Evolutionary conservation across 768 basidiomycete species (phyloP), one percentile per base, ranked within the genome.

Genomic region (Dioszegia aurantiaca): DNA sequence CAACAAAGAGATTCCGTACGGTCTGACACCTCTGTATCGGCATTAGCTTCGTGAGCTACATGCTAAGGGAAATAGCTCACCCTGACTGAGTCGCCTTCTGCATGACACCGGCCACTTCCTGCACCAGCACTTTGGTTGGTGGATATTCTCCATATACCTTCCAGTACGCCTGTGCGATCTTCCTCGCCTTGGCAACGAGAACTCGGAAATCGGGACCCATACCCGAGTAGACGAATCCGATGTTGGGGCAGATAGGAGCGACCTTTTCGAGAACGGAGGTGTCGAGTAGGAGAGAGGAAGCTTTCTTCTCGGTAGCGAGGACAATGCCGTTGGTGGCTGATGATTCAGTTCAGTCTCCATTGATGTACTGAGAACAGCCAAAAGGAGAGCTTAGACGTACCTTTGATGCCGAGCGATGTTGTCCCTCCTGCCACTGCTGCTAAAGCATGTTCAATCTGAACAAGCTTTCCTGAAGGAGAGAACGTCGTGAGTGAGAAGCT

Each of bases 401-500:
- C 95, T 83, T 98, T 98, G 78, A 99, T 97, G 55, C 95, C 95
- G 43, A 99, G 84, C 79, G 90, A 92, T 41, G 95, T 98, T 43
- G 92, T 93, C 59, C 94, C 94, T 68, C 89, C 87, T 23, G 89
- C 84, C 58, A 98, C 94, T 30, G 93, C 93, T 56, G 95, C 95
- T 61, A 99, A 82, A 44, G 95, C 95, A 80, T 99, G 95, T 81
- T 99, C 95, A 76, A 99, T 99, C 81, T 99, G 95, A 60, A 99
- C 94, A 49, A 99, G 85, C 83, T 80, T 95, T 65, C 94, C 94
- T 69, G 92, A 95, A 54, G 95, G 95, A 37, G 92, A 95, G 85
- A 99, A 99, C 70, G 95, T 94, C 14, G 95, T 99, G 62, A 99
- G 85, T 65, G 95, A 99, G 82, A 95, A 99, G 74, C 93, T 97